Conservation (phyloP, 768 basidiomycete genomes). For the Leccinum sublutescens region DNA sequence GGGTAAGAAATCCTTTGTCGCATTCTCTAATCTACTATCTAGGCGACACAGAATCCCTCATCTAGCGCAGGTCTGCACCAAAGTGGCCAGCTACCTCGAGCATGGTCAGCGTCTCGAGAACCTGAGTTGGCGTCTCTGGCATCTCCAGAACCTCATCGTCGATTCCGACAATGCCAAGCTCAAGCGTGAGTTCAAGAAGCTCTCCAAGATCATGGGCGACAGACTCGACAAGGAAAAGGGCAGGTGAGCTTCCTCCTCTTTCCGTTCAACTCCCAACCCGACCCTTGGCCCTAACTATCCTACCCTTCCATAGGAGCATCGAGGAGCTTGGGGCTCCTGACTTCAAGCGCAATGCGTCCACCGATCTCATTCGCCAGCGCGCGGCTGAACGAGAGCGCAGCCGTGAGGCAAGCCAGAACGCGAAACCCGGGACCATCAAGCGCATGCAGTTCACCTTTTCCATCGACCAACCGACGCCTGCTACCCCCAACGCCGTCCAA, state of each 20-base stretch:
- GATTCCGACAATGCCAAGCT: conserved; percentile 85
- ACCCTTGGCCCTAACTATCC: background rate
- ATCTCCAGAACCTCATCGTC: conserved; percentile 88
- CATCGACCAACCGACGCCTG: conserved; percentile 63
- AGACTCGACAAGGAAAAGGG: conserved; percentile 93
- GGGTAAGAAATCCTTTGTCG: conserved; percentile 96
- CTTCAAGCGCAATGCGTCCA: conserved; percentile 75
- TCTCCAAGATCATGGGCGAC: conserved; percentile 86
- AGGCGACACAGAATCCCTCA: conserved; percentile 66
- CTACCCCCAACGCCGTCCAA: conserved; percentile 46
- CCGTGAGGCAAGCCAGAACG: conserved; percentile 64
- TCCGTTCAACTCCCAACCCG: background rate
- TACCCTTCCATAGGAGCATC: conserved; percentile 71
- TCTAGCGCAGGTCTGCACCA: conserved; percentile 69
- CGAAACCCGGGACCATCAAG: conserved; percentile 70
- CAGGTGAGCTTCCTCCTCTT: background rate
- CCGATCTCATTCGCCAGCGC: conserved; percentile 76
- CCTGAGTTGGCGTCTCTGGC: conserved; percentile 90
- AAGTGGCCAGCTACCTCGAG: conserved; percentile 88
- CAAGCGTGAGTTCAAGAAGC: conserved; percentile 87
- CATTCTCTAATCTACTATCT: conserved; percentile 72
- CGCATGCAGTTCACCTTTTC: conserved; percentile 92
- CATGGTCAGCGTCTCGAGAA: conserved; percentile 91
- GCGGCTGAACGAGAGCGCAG: conserved; percentile 80
- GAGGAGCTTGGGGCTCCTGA: conserved; percentile 83